Evolutionary conservation across 2,329 filamentous ascomycete species (phyloP).

Genomic region (Zymoseptoria crescenta): DNA sequence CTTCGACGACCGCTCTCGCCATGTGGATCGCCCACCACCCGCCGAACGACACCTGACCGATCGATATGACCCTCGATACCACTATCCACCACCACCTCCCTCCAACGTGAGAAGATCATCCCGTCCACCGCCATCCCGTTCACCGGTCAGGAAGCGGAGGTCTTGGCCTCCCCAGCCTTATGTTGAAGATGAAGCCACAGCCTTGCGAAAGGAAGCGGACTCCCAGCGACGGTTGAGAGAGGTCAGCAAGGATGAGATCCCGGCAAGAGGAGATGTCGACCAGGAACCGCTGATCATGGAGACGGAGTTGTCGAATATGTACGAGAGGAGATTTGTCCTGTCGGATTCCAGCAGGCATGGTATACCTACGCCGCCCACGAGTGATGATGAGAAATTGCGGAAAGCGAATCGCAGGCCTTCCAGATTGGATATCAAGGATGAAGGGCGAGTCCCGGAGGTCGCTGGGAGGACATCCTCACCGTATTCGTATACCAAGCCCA

Average conservation of each 20-base stretch:
- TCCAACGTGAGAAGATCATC: not conserved
- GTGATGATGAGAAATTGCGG: constrained; percentile 31
- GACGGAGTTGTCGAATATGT: constrained; percentile 32
- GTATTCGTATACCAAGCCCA: constrained; percentile 36
- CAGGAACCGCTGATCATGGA: constrained; percentile 62
- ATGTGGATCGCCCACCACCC: constrained; percentile 7
- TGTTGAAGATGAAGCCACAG: constrained; percentile 61
- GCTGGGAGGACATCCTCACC: constrained; percentile 37
- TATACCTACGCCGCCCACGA: constrained; percentile 29
- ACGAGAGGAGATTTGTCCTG: constrained; percentile 58
- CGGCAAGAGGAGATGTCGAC: constrained; percentile 56
- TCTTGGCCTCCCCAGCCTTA: constrained; percentile 53
- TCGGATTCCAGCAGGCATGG: constrained; percentile 12
- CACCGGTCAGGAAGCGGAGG: constrained; percentile 16
- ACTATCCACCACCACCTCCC: constrained; percentile 23
- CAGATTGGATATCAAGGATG: constrained; percentile 29
- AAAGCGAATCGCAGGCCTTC: constrained; percentile 24
- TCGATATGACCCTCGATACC: constrained; percentile 29
- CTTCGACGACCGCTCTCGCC: constrained; percentile 16
- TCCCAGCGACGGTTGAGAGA: constrained; percentile 28
- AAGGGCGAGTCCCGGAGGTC: constrained; percentile 32
- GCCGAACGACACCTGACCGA: constrained; percentile 21
- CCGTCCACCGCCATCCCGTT: constrained; percentile 15
- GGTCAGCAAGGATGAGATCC: constrained; percentile 47
- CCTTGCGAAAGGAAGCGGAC: constrained; percentile 55